phyloP scores from a whole-genome alignment of 768 basidiomycete species.

The Lactarius hengduanensis region DNA sequence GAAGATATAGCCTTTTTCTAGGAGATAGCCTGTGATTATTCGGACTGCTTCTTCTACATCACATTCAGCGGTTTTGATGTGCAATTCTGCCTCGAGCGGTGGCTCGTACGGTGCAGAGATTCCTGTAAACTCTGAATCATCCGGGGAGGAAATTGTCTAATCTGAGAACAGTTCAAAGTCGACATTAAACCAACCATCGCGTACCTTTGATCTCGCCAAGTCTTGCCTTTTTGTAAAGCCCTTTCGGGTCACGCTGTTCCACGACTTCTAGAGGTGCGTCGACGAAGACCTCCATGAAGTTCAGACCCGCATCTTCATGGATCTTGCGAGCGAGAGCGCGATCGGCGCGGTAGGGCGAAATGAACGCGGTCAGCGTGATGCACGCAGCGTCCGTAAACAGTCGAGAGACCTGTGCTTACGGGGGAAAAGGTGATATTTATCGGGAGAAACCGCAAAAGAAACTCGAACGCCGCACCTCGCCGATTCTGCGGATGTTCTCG shows the following conservation, averaged over 20 bases:
- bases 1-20: conserved; percentile 48
- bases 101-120: conserved; percentile 96
- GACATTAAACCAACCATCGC: conserved; percentile 19
- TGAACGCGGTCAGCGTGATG: conserved; percentile 92
- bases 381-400: conserved; percentile 88
- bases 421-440: conserved; percentile 14
- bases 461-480: conserved; percentile 62
- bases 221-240: conserved; percentile 94
- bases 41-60: conserved; percentile 77
- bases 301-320: conserved; percentile 68
- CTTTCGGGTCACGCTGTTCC: conserved; percentile 94
- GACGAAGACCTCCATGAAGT: conserved; percentile 92
- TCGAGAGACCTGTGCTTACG: conserved; percentile 74
- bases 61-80: conserved; percentile 83
- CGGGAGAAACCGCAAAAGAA: conserved; percentile 1
- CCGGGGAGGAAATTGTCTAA: not conserved
- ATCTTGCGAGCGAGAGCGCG: conserved; percentile 78
- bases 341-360: conserved; percentile 94
- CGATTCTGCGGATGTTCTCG: conserved; percentile 95
- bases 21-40: conserved; percentile 77
- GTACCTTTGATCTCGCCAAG: conserved; percentile 94
- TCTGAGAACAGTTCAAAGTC: not conserved
- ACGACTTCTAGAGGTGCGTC: conserved; percentile 89
- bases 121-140: conserved; percentile 87
- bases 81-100: conserved; percentile 82